Evolutionary conservation across 2,329 filamentous ascomycete genomes (phyloP), one percentile per base, ranked within the genome.

Genomic region (Alternaria novae-zelandiae): DNA sequence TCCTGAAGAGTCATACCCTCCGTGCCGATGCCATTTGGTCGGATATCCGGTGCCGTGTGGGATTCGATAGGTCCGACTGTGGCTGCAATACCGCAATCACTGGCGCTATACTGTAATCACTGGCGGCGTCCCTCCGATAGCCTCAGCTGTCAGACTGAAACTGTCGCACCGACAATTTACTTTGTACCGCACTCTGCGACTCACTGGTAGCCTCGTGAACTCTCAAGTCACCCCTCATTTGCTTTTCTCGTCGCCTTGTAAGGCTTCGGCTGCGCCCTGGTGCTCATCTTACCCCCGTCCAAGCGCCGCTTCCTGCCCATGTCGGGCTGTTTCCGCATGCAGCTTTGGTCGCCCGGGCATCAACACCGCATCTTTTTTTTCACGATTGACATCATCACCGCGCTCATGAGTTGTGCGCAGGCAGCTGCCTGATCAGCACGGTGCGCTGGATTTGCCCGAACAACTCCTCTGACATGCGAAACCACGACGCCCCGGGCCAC

Each of bases 341-440:
- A 51, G 59, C 59, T 58, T 46, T 62, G 59, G 54, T 54, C 59
- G 53, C 59, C 56, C 41, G 32, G 49, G 49, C 55, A 62, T 62
- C 59, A 62, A 44, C 59, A 59, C 59, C 23, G 23, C 23, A n/a
- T 30, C 17, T 17, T 13, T 43, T 55, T 59, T 49, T 43, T 54
- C 41, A 28, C n/a, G 28, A 20, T 58, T 62, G 59, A 62, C 59
- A 62, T 62, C 59, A 62, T 58, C 45, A 15, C 26, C 23, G 36
- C 43, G 15, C 43, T 11, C 15, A 49, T 20, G 30, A 20, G 23
- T 50, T n/a, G 21, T 11, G 28, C 30, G 30, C 11, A 53, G 12
- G n/a, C 23, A 21, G 49, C 20, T 17, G 23, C 28, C 30, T n/a
- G 20, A 41, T 36, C 28, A 8, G 49, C 49, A 54, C 53, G 36